These are phyloP conservation scores for Solanum pennellii DNA, from an alignment of 257 asterid species.

Conservation along the genomic window DNA sequence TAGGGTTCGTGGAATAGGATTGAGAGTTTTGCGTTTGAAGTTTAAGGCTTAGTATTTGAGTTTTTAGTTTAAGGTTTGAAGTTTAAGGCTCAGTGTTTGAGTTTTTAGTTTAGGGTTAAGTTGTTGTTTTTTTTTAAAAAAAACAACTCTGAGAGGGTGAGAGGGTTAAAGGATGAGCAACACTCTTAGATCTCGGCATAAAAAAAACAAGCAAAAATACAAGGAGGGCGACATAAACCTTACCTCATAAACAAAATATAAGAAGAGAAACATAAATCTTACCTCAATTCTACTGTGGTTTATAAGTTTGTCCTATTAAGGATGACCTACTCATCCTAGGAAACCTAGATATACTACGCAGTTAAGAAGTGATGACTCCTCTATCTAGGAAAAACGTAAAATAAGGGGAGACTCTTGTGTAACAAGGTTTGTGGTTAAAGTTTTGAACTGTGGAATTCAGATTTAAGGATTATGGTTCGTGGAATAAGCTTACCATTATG, in stretches of 20 bases:
- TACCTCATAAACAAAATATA: no score
- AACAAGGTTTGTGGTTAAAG: background rate
- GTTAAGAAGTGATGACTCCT: background rate
- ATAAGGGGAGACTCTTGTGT: background rate
- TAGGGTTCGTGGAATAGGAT: background rate
- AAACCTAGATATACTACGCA: background rate
- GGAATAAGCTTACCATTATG: no score
- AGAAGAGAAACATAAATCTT: background rate
- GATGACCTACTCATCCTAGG: background rate
- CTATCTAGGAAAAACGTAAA: no score
- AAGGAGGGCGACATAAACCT: background rate
- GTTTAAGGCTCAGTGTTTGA: background rate
- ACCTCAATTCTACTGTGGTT: no score
- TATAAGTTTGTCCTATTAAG: background rate
- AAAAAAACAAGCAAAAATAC: background rate
- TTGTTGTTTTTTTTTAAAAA: no score
- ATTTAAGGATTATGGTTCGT: background rate
- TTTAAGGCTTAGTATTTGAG: no score
- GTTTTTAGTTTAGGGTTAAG: background rate
- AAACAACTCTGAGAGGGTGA: no score
- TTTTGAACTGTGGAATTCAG: no score
- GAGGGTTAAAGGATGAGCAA: background rate
- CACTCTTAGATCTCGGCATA: background rate
- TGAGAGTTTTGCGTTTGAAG: background rate
- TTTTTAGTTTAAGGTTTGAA: no score